These are phyloP conservation scores for Gossypium bickii DNA, from an alignment of 345 rosid genomes.

Conservation along the genomic window DNA sequence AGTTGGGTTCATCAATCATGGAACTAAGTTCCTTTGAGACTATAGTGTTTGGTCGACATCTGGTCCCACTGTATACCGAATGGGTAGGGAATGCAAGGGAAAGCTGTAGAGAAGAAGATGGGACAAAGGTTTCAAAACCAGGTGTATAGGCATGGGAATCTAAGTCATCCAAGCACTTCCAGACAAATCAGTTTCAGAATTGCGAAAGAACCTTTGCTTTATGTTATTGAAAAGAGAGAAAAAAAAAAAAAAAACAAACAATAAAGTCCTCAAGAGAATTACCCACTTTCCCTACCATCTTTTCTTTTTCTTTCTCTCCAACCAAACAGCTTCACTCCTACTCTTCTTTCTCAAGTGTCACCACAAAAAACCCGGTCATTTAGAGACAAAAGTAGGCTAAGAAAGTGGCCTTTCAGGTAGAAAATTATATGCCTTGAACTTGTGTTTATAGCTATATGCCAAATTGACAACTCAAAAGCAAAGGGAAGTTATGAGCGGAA, in stretches of 20 bases:
- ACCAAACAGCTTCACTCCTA: conserved; percentile 25
- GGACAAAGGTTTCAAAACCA: conserved; percentile 7
- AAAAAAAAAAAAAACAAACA: not conserved
- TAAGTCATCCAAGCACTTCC: conserved; percentile 30
- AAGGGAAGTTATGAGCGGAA: not conserved
- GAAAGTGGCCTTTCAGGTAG: conserved; percentile 21
- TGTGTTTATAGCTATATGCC: conserved; percentile 19
- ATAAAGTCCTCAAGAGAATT: conserved; percentile 9
- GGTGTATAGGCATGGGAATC: conserved; percentile 31
- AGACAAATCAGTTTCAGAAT: conserved; percentile 46
- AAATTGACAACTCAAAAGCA: conserved; percentile 38
- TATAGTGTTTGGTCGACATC: not conserved
- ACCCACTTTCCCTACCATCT: conserved; percentile 11
- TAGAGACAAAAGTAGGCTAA: conserved; percentile 13
- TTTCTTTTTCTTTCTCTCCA: conserved; percentile 8
- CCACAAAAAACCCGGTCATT: conserved; percentile 13
- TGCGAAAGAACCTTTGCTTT: conserved; percentile 24
- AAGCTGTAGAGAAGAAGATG: conserved; percentile 8
- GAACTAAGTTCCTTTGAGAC: not conserved
- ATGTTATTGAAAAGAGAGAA: conserved; percentile 20
- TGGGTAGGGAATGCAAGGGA: conserved; percentile 12
- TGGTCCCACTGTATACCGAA: not conserved
- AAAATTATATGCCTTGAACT: conserved; percentile 17
- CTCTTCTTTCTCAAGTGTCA: conserved; percentile 19
- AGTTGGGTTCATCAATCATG: not conserved